Conservation (phyloP, 768 basidiomycete genomes). For the Kwoniella sp. region DNA sequence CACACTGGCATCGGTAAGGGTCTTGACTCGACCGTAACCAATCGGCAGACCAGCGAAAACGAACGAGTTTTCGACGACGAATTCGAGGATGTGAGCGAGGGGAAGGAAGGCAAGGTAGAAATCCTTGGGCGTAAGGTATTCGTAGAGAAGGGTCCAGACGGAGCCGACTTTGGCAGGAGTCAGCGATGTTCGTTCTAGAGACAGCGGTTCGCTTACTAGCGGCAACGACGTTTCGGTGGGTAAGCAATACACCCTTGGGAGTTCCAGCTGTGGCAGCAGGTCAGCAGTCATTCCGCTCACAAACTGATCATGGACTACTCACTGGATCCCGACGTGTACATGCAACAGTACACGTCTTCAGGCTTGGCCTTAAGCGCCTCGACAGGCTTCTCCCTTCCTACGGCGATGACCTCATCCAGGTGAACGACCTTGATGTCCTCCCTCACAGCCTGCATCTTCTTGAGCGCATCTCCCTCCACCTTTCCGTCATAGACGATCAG, state of each 20-base stretch:
- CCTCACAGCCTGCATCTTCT: constrained; percentile 59
- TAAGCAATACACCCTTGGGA: constrained; percentile 90
- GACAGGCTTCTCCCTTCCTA: constrained; percentile 60
- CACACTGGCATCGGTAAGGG: constrained; percentile 88
- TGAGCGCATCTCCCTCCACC: constrained; percentile 54
- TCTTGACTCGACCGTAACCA: constrained; percentile 92
- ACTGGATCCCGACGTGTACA: constrained; percentile 64
- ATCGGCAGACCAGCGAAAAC: constrained; percentile 71
- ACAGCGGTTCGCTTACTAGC: constrained; percentile 51
- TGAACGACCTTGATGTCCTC: constrained; percentile 61
- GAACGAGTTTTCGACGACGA: constrained; percentile 78
- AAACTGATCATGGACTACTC: constrained; percentile 13
- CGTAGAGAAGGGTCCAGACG: constrained; percentile 66
- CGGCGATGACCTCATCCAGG: constrained; percentile 65
- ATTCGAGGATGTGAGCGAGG: constrained; percentile 92
- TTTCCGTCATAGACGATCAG: constrained; percentile 81
- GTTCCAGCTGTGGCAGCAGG: constrained; percentile 70
- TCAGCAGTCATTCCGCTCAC: constrained; percentile 7
- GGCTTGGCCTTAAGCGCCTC: constrained; percentile 57
- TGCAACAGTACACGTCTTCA: constrained; percentile 63
- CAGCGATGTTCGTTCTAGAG: constrained; percentile 1
- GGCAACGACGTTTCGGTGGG: constrained; percentile 78
- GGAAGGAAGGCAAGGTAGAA: constrained; percentile 85
- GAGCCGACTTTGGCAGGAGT: constrained; percentile 58
- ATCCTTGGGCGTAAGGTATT: constrained; percentile 54